Percentiles rank a stretch among this genome's conserved stretches.
Evolutionary conservation across 768 basidiomycete genomes (phyloP).

Genomic region (Neoboletus subvelutipes): DNA sequence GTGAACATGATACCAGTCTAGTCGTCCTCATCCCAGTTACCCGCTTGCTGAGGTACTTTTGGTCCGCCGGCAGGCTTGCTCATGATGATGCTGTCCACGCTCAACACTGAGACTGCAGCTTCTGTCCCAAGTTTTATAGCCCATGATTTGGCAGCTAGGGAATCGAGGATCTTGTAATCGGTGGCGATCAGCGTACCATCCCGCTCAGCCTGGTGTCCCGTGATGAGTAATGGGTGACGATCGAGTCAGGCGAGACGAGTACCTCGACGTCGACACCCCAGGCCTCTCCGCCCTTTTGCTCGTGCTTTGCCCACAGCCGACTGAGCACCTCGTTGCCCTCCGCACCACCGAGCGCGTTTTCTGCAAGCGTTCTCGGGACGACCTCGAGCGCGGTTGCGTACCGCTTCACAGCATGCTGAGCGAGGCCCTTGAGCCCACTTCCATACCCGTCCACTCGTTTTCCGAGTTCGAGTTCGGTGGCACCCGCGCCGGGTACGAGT

Average conservation of each 20-base stretch:
- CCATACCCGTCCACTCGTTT: conserved; percentile 83
- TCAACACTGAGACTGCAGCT: conserved; percentile 85
- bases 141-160: conserved; percentile 89
- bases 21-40: conserved; percentile 82
- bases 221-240: not conserved
- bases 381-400: conserved; percentile 91
- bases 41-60: conserved; percentile 82
- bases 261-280: conserved; percentile 94
- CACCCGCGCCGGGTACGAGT: conserved; percentile 92
- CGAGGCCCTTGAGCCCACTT: conserved; percentile 81
- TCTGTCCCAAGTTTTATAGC: conserved; percentile 89
- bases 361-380: conserved; percentile 86
- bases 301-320: conserved; percentile 87
- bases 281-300: conserved; percentile 63
- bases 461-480: conserved; percentile 91
- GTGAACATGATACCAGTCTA: conserved; percentile 23
- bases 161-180: conserved; percentile 73
- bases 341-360: conserved; percentile 90
- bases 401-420: conserved; percentile 90
- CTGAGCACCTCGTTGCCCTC: conserved; percentile 93
- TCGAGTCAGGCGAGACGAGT: conserved; percentile 7
- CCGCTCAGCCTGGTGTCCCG: conserved; percentile 56
- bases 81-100: conserved; percentile 98
- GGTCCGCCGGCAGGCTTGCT: conserved; percentile 91
- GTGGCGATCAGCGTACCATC: conserved; percentile 73